Evolutionary conservation across 805 yeast species (phyloP), one percentile per base, ranked within the genome.

Genomic region (Wickerhamomyces alni): DNA sequence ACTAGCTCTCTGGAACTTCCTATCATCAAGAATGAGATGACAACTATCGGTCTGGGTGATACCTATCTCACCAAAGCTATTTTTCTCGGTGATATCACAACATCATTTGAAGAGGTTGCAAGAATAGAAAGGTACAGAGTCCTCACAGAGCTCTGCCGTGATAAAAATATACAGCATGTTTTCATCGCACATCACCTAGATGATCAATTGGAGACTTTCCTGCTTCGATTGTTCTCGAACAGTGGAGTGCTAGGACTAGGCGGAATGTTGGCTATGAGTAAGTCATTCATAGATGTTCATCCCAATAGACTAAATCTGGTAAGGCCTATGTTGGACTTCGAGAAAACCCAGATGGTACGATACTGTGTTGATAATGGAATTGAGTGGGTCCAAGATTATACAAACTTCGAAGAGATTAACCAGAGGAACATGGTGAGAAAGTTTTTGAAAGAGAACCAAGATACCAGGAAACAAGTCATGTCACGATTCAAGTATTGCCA

Each of bases 191-290:
- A 86, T 50, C 85, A 78, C 47, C 51, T 65, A 35, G 77, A 85
- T 51, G 95, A 86, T 55, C 87, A 82, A 50, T 39, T 80, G 12
- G 95, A 86, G 51, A 82, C 91, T 0, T 79, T 72, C 44, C 44
- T 81, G 17, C 67, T 79, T 53, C 57, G 94, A 27, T 61, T 82
- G 37, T 38, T 62, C 2, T 39, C 57, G 1, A 67, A 70, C 22
- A 69, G 76, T 29, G 61, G 74, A 0, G 39, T 72, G n/a, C 65
- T 69, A 56, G 94, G 94, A 0, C 62, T 82, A 8, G 64, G 67
- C 1, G 83, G 87, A 0, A 78, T 82, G 67, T 52, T 50, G 28
- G 47, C 52, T 2, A 24, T 40, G 27, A 28, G 52, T 5, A 47
- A 44, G 30, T 52, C 58, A 8, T 46, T 53, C 2, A 42, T 44